Evolutionary conservation across 108 stramenopile species (phyloP).

Genomic region (Nitzschia sp.): DNA sequence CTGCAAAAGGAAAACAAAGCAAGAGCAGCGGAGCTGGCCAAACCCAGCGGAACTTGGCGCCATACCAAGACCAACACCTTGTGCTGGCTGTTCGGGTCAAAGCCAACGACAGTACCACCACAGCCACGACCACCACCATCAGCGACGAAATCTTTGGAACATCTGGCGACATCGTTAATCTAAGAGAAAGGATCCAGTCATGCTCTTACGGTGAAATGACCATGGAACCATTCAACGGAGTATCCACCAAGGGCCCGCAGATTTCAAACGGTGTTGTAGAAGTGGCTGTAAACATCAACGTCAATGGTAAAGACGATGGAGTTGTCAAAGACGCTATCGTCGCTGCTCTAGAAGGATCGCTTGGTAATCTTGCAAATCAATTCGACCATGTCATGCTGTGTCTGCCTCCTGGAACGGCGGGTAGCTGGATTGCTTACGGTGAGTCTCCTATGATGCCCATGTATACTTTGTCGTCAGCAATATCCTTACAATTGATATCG

Average conservation of each 20-base stretch:
- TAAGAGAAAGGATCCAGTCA: conserved; percentile 7
- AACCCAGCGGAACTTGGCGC: background rate
- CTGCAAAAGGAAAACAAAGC: background rate
- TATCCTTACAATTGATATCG: background rate
- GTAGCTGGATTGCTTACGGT: conserved; percentile 25
- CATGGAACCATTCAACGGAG: conserved; percentile 1
- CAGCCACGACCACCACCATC: conserved; percentile 14
- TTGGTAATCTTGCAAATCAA: background rate
- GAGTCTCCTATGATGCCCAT: background rate
- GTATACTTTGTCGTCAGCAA: background rate
- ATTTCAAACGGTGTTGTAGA: conserved; percentile 17
- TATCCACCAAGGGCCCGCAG: background rate
- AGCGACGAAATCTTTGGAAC: conserved; percentile 27
- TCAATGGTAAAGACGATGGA: background rate
- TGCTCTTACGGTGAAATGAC: conserved; percentile 32
- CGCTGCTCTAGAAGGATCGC: background rate
- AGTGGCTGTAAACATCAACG: conserved; percentile 1
- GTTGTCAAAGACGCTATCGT: background rate
- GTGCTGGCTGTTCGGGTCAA: conserved; percentile 32
- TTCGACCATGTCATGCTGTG: conserved; percentile 37
- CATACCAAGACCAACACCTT: background rate
- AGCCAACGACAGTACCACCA: conserved; percentile 10
- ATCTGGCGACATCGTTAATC: conserved; percentile 23
- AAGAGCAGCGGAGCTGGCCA: background rate
- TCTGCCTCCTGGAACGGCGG: conserved; percentile 44